Evolutionary conservation across 208 protist genomes (phyloP), one percentile per base, ranked within the genome.

Genomic region (Angomonas deanei): DNA sequence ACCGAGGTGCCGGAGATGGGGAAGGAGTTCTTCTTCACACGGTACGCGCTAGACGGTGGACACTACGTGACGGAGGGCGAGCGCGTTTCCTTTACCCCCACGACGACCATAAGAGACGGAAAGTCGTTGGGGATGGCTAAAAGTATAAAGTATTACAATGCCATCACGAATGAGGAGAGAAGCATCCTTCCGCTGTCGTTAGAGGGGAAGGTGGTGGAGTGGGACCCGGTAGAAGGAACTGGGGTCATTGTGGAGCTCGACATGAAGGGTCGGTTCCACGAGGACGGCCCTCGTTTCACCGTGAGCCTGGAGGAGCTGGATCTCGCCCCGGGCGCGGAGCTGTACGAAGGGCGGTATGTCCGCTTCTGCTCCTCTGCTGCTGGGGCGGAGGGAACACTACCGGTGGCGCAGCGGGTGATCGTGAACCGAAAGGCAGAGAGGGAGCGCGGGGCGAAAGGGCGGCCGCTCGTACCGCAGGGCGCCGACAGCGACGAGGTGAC

Each of bases 41-140:
- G 86, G 21, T 50, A 34, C 1, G 53, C 66, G 2, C 77, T 93
- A 6, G 39, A 63, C 31, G 86, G 81, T 13, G 86, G 83, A 15
- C 86, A 88, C 67, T 91, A 83, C 68, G 65, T 93, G 34, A 79
- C 59, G 8, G 83, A 88, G 57, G 86, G 86, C 3, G 81, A 93
- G 60, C 78, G 73, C 3, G 83, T 93, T 3, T 71, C 79, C 0
- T 93, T 93, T 68, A 58, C 73, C 19, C 50, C 81, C 34, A 11
- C 11, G 23, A 15, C 11, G 8, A 15, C n/a, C 47, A 26, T n/a
- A 26, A 26, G n/a, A 26, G 21, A 26, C n/a, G 50, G 50, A 3
- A 33, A 26, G 17, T 5, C 50, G 26, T 4, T 33, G 26, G 46
- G 67, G 23, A 33, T 78, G 13, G 84, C 84, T 15, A 63, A 70